Conservation (phyloP, 2,329 filamentous ascomycete species). For the Aspergillus unguis region DNA sequence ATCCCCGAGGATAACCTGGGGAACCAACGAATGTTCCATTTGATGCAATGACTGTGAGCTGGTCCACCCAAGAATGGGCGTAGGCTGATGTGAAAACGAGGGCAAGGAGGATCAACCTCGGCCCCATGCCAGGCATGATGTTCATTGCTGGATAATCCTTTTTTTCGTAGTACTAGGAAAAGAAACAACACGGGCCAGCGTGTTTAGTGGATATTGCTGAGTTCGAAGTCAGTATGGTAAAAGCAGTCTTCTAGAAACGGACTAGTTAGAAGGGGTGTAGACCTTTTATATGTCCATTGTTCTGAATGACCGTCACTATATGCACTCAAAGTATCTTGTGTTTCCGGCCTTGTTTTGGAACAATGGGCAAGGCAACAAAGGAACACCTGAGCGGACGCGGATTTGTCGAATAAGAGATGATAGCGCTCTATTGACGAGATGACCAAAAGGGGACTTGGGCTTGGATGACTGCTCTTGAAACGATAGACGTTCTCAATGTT, state of each 20-base stretch:
- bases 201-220: not conserved
- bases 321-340: slow-evolving; percentile 1
- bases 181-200: slow-evolving; percentile 8
- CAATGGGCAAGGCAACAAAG: slow-evolving; percentile 2
- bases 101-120: slow-evolving; percentile 22
- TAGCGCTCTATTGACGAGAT: not conserved
- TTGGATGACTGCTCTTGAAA: not conserved
- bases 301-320: not conserved
- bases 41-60: slow-evolving; percentile 65
- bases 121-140: not conserved
- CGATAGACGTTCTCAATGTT: slow-evolving; percentile 1
- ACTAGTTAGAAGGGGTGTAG: not conserved
- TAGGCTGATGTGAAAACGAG: slow-evolving; percentile 26
- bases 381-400: not conserved
- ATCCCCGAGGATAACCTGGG: slow-evolving; percentile 73
- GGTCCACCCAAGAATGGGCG: slow-evolving; percentile 82
- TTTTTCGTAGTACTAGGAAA: not conserved
- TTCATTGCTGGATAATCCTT: slow-evolving; percentile 7
- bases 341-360: slow-evolving; percentile 1
- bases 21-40: slow-evolving; percentile 71
- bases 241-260: not conserved
- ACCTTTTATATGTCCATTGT: slow-evolving; percentile 13
- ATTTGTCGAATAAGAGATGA: slow-evolving; percentile 1
- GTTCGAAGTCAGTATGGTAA: slow-evolving; percentile 6
- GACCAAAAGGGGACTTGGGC: not conserved